phyloP scores from a whole-genome alignment of 148 eudicot species.

The Simmondsia chinensis region DNA sequence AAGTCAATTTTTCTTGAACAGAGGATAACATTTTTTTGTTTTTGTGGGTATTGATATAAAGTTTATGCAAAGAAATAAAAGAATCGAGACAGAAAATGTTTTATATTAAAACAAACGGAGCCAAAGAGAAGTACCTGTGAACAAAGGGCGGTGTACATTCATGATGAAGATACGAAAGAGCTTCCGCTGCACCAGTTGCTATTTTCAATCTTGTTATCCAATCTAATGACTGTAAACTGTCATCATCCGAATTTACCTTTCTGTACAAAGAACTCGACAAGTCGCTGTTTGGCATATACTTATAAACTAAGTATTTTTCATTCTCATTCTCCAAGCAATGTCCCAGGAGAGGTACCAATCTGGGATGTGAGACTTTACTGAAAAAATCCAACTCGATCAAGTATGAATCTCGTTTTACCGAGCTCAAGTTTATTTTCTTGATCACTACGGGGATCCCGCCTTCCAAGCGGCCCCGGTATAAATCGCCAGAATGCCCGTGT shows the following conservation, averaged over 20 bases:
- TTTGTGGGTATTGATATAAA: too few species aligned
- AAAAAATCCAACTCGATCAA: slow-evolving; percentile 72
- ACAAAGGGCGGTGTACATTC: slow-evolving; percentile 87
- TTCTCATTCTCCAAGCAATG: slow-evolving; percentile 82
- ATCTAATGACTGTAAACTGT: slow-evolving; percentile 77
- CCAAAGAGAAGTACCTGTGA: slow-evolving; percentile 55
- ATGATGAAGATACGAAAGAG: slow-evolving; percentile 76
- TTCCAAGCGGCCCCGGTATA: slow-evolving; percentile 59
- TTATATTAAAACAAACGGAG: slow-evolving; percentile 1
- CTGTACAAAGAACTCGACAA: slow-evolving; percentile 75
- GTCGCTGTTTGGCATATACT: slow-evolving; percentile 80
- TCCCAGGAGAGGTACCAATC: slow-evolving; percentile 84
- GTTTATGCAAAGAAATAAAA: slow-evolving; percentile 10
- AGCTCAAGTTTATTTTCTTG: slow-evolving; percentile 50
- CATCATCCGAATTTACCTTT: slow-evolving; percentile 43
- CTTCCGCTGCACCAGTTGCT: slow-evolving; percentile 94
- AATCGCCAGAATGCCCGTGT: slow-evolving; percentile 88
- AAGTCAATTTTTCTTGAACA: too few species aligned
- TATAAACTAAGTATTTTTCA: slow-evolving; percentile 79
- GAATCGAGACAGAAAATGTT: too few species aligned
- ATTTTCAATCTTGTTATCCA: slow-evolving; percentile 97
- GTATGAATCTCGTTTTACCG: slow-evolving; percentile 53
- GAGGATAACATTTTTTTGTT: too few species aligned
- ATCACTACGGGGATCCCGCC: slow-evolving; percentile 64
- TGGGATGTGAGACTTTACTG: slow-evolving; percentile 68